These are phyloP conservation scores for Flaveria floridana DNA, from an alignment of 140 eudicot species.

Conservation along the genomic window DNA sequence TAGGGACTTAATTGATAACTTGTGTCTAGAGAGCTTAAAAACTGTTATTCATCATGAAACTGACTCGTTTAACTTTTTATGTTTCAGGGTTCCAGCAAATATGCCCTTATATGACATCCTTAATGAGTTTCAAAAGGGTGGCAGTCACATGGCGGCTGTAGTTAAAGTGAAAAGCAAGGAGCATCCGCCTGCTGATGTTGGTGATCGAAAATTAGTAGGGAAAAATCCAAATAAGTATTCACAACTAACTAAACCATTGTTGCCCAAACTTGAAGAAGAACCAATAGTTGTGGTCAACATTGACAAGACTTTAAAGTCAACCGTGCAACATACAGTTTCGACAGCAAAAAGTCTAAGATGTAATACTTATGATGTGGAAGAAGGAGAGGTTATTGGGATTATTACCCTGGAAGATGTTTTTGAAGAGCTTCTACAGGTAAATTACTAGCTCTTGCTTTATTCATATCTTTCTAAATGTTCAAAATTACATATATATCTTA, in stretches of 20 bases:
- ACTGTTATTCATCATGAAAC: not conserved
- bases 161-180: slow-evolving; percentile 62
- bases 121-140: slow-evolving; percentile 91
- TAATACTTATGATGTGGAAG: slow-evolving; percentile 58
- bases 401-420: slow-evolving; percentile 96
- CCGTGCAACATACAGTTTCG: slow-evolving; percentile 31
- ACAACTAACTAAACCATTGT: slow-evolving; percentile 59
- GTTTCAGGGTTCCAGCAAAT: slow-evolving; percentile 77
- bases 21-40: no score
- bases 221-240: slow-evolving; percentile 36
- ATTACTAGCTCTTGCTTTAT: not conserved
- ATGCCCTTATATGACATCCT: slow-evolving; percentile 96
- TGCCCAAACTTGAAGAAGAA: slow-evolving; percentile 48
- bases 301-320: slow-evolving; percentile 37
- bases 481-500: not conserved
- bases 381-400: slow-evolving; percentile 88
- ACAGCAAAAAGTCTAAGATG: slow-evolving; percentile 28
- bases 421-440: slow-evolving; percentile 94
- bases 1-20: not conserved
- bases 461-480: not conserved
- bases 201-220: slow-evolving; percentile 24
- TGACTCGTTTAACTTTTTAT: not conserved
- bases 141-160: slow-evolving; percentile 99
- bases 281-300: slow-evolving; percentile 45
- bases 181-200: slow-evolving; percentile 31